A percentile compares a stretch with the other conserved stretches of the same genome.
phyloP scores from a whole-genome alignment of 2,329 filamentous ascomycete genomes.

The Aspergillus sp. region DNA sequence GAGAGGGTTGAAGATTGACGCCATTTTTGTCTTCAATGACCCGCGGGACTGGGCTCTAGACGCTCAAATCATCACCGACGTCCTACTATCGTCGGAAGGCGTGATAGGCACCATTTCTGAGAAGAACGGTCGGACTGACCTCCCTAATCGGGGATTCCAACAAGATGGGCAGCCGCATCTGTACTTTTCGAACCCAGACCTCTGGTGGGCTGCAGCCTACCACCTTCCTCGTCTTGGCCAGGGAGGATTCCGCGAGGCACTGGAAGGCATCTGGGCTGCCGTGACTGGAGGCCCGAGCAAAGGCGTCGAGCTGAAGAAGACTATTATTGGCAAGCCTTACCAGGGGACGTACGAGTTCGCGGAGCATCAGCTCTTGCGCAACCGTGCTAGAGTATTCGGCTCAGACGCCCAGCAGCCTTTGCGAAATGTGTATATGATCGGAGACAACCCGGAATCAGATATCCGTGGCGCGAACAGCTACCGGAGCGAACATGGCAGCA shows the following conservation, averaged over 20 bases:
- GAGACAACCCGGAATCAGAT: conserved; percentile 86
- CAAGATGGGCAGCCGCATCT: conserved; percentile 76
- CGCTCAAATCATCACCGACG: conserved; percentile 77
- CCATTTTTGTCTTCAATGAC: conserved; percentile 92
- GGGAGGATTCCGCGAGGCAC: conserved; percentile 81
- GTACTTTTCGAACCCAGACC: conserved; percentile 87
- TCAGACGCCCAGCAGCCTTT: conserved; percentile 51
- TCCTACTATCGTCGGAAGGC: conserved; percentile 76
- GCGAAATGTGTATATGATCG: conserved; percentile 86
- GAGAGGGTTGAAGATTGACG: conserved; percentile 73
- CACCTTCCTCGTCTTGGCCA: conserved; percentile 86
- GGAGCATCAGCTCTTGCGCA: conserved; percentile 67
- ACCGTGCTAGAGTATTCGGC: conserved; percentile 56
- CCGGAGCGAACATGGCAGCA: conserved; percentile 63
- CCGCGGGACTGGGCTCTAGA: conserved; percentile 95
- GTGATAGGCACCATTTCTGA: conserved; percentile 76
- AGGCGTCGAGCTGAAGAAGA: conserved; percentile 61
- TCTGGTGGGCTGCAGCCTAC: conserved; percentile 85
- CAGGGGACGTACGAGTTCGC: conserved; percentile 79
- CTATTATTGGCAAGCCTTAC: conserved; percentile 81
- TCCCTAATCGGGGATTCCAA: conserved; percentile 78
- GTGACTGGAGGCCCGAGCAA: conserved; percentile 61
- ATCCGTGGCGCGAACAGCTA: conserved; percentile 85
- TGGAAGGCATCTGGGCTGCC: conserved; percentile 76
- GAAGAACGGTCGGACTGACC: conserved; percentile 65